Conservation (phyloP, 768 basidiomycete species). For the Phanerodontia chrysosporium region DNA sequence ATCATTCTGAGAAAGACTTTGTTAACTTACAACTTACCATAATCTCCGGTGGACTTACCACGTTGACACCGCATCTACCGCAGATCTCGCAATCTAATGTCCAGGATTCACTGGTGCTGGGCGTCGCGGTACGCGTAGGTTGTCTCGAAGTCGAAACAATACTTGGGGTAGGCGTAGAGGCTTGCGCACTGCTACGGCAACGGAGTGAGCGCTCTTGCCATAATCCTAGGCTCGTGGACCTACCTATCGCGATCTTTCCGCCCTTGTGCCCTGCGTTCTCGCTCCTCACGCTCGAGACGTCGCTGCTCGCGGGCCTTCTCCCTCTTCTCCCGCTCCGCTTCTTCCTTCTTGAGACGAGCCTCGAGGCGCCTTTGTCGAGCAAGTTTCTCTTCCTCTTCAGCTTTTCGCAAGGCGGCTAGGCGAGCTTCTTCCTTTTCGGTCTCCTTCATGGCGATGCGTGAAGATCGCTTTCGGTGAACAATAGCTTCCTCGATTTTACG, state of each 20-base stretch:
- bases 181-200: constrained; percentile 10
- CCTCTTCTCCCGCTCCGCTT: constrained; percentile 35
- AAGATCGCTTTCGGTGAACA: constrained; percentile 85
- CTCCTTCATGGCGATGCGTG: constrained; percentile 80
- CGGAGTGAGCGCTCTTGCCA: constrained; percentile 7
- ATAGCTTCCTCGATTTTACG: constrained; percentile 69
- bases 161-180: background rate
- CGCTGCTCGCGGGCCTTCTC: constrained; percentile 59
- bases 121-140: constrained; percentile 25
- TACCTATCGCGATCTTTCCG: constrained; percentile 19
- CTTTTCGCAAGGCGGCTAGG: constrained; percentile 51
- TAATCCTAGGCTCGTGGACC: background rate
- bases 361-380: constrained; percentile 53
- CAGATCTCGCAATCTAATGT: constrained; percentile 89
- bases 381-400: constrained; percentile 65
- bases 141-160: constrained; percentile 14
- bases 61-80: constrained; percentile 62
- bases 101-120: constrained; percentile 65
- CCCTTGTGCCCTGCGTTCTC: constrained; percentile 27
- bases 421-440: constrained; percentile 72
- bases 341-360: constrained; percentile 34
- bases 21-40: too few relatives aligned
- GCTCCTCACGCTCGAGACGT: constrained; percentile 40
- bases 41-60: constrained; percentile 59
- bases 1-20: constrained; percentile 72